Conservation (phyloP, 2,329 filamentous ascomycete genomes). For the Verticillium tricorpus region DNA sequence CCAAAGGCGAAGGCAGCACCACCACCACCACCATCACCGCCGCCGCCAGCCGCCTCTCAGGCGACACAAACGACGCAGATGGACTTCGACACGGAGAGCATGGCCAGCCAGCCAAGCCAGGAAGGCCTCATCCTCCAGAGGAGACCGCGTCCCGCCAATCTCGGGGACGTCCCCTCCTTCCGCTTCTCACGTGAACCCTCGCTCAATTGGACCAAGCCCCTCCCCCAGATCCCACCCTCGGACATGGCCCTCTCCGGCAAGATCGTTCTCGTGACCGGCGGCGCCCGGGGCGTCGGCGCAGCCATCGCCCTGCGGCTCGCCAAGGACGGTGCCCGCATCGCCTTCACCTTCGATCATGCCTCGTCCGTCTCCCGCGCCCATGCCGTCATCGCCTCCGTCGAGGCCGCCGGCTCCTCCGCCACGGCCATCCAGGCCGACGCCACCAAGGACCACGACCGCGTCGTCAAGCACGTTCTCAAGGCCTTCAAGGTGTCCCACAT, state of each 20-base stretch:
- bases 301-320: constrained; percentile 55
- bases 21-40: neutral
- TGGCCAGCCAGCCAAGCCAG: neutral
- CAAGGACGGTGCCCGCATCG: constrained; percentile 45
- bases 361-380: constrained; percentile 14
- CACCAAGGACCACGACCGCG: constrained; percentile 14
- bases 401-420: constrained; percentile 16
- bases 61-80: neutral
- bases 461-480: constrained; percentile 13
- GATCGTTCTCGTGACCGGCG: constrained; percentile 18
- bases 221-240: constrained; percentile 12
- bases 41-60: neutral
- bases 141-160: neutral
- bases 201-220: constrained; percentile 13
- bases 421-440: constrained; percentile 16
- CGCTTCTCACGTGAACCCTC: constrained; percentile 5
- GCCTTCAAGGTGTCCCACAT: constrained; percentile 14
- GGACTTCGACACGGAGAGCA: neutral
- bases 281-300: constrained; percentile 53
- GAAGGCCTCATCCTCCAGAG: neutral
- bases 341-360: constrained; percentile 13
- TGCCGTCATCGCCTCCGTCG: constrained; percentile 15
- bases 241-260: constrained; percentile 13
- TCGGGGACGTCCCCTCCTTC: neutral
- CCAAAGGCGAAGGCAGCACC: neutral